Evolutionary conservation across 2,329 filamentous ascomycete species (phyloP), one percentile per base, ranked within the genome.

Genomic region (Trichophyton schoenleinii): DNA sequence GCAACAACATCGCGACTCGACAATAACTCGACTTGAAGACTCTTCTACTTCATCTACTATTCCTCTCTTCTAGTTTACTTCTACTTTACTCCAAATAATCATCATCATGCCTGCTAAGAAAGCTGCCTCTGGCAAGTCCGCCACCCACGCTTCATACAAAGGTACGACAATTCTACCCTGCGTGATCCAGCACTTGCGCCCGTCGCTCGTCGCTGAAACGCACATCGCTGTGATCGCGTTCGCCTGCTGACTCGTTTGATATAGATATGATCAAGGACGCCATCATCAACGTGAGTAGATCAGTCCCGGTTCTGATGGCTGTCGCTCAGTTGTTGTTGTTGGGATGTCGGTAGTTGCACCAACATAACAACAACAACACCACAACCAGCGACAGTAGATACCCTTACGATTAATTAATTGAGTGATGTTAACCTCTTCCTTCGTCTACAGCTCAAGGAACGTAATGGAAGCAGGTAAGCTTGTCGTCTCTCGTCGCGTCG

Each of bases 181-280:
- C 28, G 52, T 55, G 52, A 55, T 55, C 52, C 31, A 13, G 52
- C 52, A n/a, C n/a, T n/a, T n/a, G 18, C 22, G 72, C 70, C 63
- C 72, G 74, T 82, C 78, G 78, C 78, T 73, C 71, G 57, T 64
- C 64, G 57, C 67, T 70, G 68, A 72, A 70, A 59, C 63, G 68
- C 62, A 61, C 66, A 72, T 71, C 65, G 69, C 73, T 70, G 63
- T 75, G 70, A 73, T 85, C 81, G 80, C 82, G 70, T 75, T 70
- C 66, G 67, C 73, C 74, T 81, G 72, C 80, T 83, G 77, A 84
- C 79, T 72, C 68, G 62, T 68, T 66, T 67, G 49, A 70, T 71
- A 72, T 74, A 86, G 84, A 86, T 75, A 87, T 87, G 85, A 85
- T 87, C 75, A 86, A 86, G 77, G 84, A 87, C 74, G 85, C 84